Evolutionary conservation across 352 stramenopile genomes (phyloP).

Genomic region (Thalassiosira sp.): DNA sequence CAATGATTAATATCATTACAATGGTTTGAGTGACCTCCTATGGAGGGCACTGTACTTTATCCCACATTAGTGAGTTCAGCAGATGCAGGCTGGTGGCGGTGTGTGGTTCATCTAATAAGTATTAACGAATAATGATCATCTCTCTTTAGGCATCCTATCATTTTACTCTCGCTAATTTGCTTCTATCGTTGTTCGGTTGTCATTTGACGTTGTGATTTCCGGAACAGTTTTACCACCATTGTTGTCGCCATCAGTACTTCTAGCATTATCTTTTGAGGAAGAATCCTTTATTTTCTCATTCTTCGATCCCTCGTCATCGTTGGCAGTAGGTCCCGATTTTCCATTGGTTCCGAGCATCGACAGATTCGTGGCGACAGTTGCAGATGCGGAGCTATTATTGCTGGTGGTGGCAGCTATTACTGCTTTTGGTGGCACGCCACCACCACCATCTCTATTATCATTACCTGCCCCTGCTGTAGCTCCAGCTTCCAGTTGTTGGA

Average conservation of each 20-base stretch:
- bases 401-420: constrained; percentile 2
- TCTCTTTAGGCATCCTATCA: not conserved
- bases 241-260: not conserved
- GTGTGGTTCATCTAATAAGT: too few relatives aligned
- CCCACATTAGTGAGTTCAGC: too few relatives aligned
- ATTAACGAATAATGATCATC: not conserved
- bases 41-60: too few relatives aligned
- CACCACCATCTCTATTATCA: constrained; percentile 2
- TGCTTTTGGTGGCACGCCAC: not conserved
- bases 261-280: not conserved
- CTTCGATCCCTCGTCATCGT: not conserved
- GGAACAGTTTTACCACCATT: not conserved
- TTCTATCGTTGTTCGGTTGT: constrained; percentile 36
- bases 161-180: constrained; percentile 13
- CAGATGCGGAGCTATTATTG: too few relatives aligned
- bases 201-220: constrained; percentile 13
- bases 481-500: not conserved
- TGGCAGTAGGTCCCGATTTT: constrained; percentile 9
- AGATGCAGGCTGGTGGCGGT: too few relatives aligned
- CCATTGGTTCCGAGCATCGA: constrained; percentile 1
- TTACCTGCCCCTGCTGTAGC: not conserved
- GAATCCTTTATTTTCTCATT: not conserved
- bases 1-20: too few relatives aligned
- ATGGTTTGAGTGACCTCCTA: too few relatives aligned
- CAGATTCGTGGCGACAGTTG: not conserved